Percentiles rank a stretch among this genome's conserved stretches.
Conservation (phyloP, 139 green algal genomes). For the Chloropicon primus region DNA sequence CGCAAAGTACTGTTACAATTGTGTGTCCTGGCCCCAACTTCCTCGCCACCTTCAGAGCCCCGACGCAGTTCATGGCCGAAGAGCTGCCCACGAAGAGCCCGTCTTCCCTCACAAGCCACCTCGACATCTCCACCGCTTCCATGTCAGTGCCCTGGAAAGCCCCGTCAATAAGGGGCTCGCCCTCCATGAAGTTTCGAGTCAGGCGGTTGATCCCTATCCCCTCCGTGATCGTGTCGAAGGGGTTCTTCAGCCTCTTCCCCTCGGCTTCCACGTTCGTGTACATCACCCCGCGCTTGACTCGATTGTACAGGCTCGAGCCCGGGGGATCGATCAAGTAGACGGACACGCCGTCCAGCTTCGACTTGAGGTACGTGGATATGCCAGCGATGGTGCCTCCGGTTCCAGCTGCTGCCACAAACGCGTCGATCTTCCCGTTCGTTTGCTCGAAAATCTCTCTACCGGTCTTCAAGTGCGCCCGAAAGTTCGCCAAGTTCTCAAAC, state of each 20-base stretch:
- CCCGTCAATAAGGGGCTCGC: constrained; percentile 39
- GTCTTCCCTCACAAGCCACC: constrained; percentile 66
- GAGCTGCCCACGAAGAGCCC: constrained; percentile 78
- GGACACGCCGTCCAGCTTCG: constrained; percentile 7
- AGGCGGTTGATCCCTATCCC: constrained; percentile 88
- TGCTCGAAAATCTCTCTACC: constrained; percentile 74
- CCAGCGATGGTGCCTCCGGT: constrained; percentile 90
- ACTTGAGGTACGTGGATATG: constrained; percentile 54
- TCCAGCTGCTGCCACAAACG: constrained; percentile 81
- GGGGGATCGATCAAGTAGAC: constrained; percentile 74
- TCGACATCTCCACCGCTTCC: constrained; percentile 72
- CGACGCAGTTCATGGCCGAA: constrained; percentile 77
- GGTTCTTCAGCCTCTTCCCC: constrained; percentile 71
- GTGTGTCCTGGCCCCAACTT: constrained; percentile 62
- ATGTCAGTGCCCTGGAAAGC: constrained; percentile 65
- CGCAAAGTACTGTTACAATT: constrained; percentile 84
- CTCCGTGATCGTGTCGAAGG: constrained; percentile 85
- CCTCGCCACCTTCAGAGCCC: constrained; percentile 71
- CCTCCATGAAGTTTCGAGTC: constrained; percentile 74
- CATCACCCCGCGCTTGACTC: constrained; percentile 80
- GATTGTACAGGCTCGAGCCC: constrained; percentile 77
- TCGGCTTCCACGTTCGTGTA: constrained; percentile 73
- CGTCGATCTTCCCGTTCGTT: constrained; percentile 52
- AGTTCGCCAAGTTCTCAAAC: constrained; percentile 91
- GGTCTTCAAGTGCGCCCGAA: constrained; percentile 46